Evolutionary conservation across 345 rosid species (phyloP), one percentile per base, ranked within the genome.

Genomic region (Hirschfeldia incana): DNA sequence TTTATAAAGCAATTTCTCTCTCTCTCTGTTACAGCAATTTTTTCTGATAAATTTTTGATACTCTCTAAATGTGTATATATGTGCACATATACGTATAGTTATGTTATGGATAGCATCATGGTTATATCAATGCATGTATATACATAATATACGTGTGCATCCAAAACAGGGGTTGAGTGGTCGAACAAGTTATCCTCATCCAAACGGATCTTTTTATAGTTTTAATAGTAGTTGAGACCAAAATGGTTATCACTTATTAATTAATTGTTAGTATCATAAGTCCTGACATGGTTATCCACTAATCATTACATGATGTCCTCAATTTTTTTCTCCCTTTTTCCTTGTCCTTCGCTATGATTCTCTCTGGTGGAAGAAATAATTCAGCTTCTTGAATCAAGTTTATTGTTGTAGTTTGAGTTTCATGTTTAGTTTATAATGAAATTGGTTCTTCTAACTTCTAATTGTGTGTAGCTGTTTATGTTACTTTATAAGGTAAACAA

Each of bases 1-100:
- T 74, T 81, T 76, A 44, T 62, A 70, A 80, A 85, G 88, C 65
- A 76, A 84, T 86, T 49, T 86, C 81, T 75, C 84, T 78, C 84
- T 85, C 86, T 36, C 65, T 69, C 57, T 49, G 12, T 1, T 13
- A 9, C 10, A 8, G 32, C n/a, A 34, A 0, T 55, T 53, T 36
- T n/a, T 57, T 27, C 60, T 27, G 75, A 16, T 78, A 53, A 64
- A 63, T 29, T 60, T 60, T 37, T 64, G 21, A 33, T 64, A 58
- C 26, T 76, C 37, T 8, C 1, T 29, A 21, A 21, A 28, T 32
- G 37, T 33, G 44, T 64, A 4, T 64, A 9, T 64, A 34, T 53
- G 68, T 27, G 69, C 28, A 49, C 28, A 61, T 65, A 15, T 67
- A 60, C 21, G 65, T 36, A 63, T 33, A 6, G 15, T 13, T 78